Evolutionary conservation across 768 basidiomycete genomes (phyloP).

Genomic region (Boletales sp.): DNA sequence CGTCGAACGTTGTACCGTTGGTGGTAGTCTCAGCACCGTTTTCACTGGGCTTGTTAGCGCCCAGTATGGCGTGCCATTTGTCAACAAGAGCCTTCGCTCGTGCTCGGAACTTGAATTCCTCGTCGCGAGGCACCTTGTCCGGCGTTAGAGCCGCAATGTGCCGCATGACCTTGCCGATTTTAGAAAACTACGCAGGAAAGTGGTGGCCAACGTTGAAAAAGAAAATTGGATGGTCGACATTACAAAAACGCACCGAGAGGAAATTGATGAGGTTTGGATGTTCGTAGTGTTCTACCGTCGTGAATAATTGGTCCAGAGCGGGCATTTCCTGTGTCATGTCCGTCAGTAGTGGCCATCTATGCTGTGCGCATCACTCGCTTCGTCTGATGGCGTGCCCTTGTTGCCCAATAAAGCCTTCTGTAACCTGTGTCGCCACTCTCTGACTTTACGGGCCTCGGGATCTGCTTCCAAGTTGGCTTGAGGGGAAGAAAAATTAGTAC

Average conservation of each 20-base stretch:
- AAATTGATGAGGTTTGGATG: slow-evolving; percentile 71
- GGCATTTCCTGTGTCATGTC: slow-evolving; percentile 65
- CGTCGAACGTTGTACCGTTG: slow-evolving; percentile 26
- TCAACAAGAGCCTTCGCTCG: slow-evolving; percentile 47
- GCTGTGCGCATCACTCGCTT: slow-evolving; percentile 40
- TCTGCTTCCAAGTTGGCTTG: slow-evolving; percentile 48
- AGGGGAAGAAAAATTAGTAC: slow-evolving; percentile 4
- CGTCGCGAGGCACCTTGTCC: slow-evolving; percentile 46
- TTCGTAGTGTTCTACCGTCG: slow-evolving; percentile 71
- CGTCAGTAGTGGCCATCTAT: slow-evolving; percentile 5
- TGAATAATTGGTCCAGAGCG: slow-evolving; percentile 65
- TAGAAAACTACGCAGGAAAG: slow-evolving; percentile 35
- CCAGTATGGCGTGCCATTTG: slow-evolving; percentile 41
- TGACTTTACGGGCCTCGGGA: slow-evolving; percentile 69
- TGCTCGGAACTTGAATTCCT: slow-evolving; percentile 50
- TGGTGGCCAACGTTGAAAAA: slow-evolving; percentile 6
- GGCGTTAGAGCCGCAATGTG: slow-evolving; percentile 48
- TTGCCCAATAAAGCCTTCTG: slow-evolving; percentile 82
- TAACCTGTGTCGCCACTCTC: slow-evolving; percentile 89
- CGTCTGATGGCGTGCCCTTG: slow-evolving; percentile 59
- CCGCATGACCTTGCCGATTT: slow-evolving; percentile 60
- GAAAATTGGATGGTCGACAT: background rate
- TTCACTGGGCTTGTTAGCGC: slow-evolving; percentile 31
- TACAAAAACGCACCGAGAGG: slow-evolving; percentile 45
- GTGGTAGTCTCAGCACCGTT: slow-evolving; percentile 25